Evolutionary conservation across 2,329 filamentous ascomycete genomes (phyloP).

Genomic region (Lomentospora prolificans): DNA sequence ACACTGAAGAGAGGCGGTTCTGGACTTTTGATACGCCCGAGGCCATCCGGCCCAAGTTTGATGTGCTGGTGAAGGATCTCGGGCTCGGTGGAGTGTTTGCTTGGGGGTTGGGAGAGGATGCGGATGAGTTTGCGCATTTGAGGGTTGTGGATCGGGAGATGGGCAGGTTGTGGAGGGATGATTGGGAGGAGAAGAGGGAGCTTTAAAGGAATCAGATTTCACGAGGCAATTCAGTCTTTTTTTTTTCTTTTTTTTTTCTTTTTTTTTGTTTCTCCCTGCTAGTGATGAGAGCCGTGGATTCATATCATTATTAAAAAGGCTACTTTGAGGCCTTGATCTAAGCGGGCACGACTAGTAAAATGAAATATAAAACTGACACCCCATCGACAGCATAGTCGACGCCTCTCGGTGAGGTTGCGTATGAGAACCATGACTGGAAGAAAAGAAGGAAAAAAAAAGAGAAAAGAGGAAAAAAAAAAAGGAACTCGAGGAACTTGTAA

Average conservation of each 20-base stretch:
- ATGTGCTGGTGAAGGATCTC: slow-evolving; percentile 43
- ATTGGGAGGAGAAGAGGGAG: background rate
- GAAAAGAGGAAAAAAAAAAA: background rate
- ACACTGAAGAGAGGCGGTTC: slow-evolving; percentile 47
- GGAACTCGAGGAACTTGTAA: background rate
- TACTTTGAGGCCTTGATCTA: too few species aligned
- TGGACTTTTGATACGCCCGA: slow-evolving; percentile 64
- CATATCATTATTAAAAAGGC: too few species aligned
- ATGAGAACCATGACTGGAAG: too few species aligned
- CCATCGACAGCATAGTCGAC: background rate
- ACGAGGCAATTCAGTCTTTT: too few species aligned
- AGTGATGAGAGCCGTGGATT: too few species aligned
- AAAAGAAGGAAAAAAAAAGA: background rate
- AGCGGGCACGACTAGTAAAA: too few species aligned
- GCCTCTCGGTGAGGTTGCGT: too few species aligned
- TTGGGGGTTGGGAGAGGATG: slow-evolving; percentile 65
- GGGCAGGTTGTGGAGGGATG: slow-evolving; percentile 1
- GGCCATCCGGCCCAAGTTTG: slow-evolving; percentile 53
- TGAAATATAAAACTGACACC: background rate
- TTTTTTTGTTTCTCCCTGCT: background rate
- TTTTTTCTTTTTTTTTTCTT: too few species aligned
- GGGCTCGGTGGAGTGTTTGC: slow-evolving; percentile 62
- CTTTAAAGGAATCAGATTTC: background rate
- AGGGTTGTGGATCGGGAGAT: slow-evolving; percentile 16
- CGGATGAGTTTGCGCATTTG: slow-evolving; percentile 31